A percentile compares a stretch with the other conserved stretches of the same genome.
phyloP scores from a whole-genome alignment of 2,329 filamentous ascomycete species.

The Calonectria honghensis region DNA sequence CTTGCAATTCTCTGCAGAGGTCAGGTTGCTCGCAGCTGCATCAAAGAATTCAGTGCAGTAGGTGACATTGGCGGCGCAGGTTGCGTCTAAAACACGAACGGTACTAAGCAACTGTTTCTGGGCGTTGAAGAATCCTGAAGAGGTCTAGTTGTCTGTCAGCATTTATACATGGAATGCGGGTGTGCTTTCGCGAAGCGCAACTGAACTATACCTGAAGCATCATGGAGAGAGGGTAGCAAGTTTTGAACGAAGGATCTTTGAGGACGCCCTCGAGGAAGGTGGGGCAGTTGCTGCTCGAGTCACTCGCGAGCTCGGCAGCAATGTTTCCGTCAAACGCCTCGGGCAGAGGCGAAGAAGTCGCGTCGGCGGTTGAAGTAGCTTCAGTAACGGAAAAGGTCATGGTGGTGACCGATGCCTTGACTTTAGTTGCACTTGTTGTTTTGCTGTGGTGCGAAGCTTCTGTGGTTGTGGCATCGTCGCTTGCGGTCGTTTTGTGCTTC shows the following conservation, averaged over 20 bases:
- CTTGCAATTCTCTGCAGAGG: slow-evolving; percentile 78
- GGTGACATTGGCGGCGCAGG: slow-evolving; percentile 81
- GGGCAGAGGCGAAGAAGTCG: slow-evolving; percentile 71
- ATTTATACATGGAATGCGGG: background rate
- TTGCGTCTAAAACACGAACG: slow-evolving; percentile 85
- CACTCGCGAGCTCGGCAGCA: slow-evolving; percentile 75
- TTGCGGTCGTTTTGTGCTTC: slow-evolving; percentile 19
- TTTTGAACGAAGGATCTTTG: slow-evolving; percentile 77
- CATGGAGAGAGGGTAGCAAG: slow-evolving; percentile 89
- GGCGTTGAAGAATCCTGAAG: slow-evolving; percentile 87
- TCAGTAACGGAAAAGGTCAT: slow-evolving; percentile 49
- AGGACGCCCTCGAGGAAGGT: slow-evolving; percentile 82
- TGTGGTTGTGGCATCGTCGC: slow-evolving; percentile 30
- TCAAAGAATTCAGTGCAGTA: slow-evolving; percentile 81
- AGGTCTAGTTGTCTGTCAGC: slow-evolving; percentile 75
- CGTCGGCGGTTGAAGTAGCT: slow-evolving; percentile 47
- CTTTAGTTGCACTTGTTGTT: slow-evolving; percentile 42
- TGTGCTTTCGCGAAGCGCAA: background rate
- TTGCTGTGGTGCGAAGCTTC: slow-evolving; percentile 40
- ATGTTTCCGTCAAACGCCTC: slow-evolving; percentile 79
- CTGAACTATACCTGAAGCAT: slow-evolving; percentile 80
- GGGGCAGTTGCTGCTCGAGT: slow-evolving; percentile 73
- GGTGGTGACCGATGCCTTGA: slow-evolving; percentile 40
- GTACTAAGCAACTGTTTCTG: slow-evolving; percentile 82
- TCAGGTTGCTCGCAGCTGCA: slow-evolving; percentile 79